Evolutionary conservation across 306 rosid species (phyloP).

Genomic region (Oemleria cerasiformis): DNA sequence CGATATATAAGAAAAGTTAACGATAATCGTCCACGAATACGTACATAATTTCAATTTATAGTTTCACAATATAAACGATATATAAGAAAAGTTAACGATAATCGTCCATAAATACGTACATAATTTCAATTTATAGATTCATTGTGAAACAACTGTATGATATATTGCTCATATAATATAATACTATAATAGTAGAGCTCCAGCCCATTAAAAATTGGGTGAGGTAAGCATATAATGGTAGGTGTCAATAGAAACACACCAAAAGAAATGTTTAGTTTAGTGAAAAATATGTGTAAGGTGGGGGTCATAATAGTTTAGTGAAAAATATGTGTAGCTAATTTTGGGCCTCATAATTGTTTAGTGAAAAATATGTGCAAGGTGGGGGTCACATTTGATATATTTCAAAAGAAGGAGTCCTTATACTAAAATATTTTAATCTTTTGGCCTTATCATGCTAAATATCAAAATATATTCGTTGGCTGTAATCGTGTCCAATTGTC

Average conservation of each 20-base stretch:
- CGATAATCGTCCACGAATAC: no score
- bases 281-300: neutral
- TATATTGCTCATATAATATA: no score
- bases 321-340: neutral
- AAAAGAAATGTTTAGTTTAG: neutral
- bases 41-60: no score
- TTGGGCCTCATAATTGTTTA: neutral
- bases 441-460: constrained; percentile 34
- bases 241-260: neutral
- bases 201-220: neutral
- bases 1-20: no score
- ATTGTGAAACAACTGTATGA: no score
- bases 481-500: constrained; percentile 3
- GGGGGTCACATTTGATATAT: neutral
- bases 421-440: neutral
- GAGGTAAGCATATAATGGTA: neutral
- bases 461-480: neutral
- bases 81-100: no score
- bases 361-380: neutral
- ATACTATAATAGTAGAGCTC: no score
- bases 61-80: no score
- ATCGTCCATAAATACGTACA: no score
- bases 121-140: no score
- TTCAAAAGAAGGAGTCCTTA: constrained; percentile 12
- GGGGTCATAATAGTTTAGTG: neutral